Conservation (phyloP, 441 rosid species). For the Bruguiera hainesii region DNA sequence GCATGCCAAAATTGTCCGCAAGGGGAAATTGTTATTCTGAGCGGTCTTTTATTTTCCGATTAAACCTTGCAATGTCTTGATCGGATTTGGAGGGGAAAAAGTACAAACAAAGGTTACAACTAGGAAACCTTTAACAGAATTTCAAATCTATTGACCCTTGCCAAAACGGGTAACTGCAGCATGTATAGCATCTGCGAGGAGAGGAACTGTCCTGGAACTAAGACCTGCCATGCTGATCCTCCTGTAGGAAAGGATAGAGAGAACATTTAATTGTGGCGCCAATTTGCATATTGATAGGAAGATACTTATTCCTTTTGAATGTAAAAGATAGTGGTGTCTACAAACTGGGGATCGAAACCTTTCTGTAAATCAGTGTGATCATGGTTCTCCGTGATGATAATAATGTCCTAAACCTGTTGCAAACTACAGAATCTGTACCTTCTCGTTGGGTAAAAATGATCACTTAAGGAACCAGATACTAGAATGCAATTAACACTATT, state of each 20-base stretch:
- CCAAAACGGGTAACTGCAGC: conserved; percentile 49
- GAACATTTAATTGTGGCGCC: background rate
- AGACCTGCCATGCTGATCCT: conserved; percentile 99
- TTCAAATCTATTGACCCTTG: conserved; percentile 9
- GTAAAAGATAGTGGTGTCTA: no score
- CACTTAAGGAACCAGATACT: background rate
- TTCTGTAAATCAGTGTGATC: no score
- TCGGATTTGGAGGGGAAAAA: background rate
- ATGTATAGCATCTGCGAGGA: conserved; percentile 74
- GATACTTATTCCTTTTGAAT: background rate
- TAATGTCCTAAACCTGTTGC: no score
- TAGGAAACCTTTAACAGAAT: conserved; percentile 2
- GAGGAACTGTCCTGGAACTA: conserved; percentile 74
- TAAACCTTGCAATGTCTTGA: background rate
- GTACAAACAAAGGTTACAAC: background rate
- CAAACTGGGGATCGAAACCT: no score
- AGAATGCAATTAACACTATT: background rate
- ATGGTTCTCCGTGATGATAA: no score
- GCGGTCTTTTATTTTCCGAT: background rate
- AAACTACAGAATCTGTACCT: no score
- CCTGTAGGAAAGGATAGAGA: conserved; percentile 33
- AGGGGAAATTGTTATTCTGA: background rate
- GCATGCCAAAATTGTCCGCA: background rate
- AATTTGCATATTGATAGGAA: background rate
- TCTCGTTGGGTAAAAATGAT: background rate